phyloP scores from a whole-genome alignment of 2,329 filamentous ascomycete genomes.

The Pyrenochaeta sp. region DNA sequence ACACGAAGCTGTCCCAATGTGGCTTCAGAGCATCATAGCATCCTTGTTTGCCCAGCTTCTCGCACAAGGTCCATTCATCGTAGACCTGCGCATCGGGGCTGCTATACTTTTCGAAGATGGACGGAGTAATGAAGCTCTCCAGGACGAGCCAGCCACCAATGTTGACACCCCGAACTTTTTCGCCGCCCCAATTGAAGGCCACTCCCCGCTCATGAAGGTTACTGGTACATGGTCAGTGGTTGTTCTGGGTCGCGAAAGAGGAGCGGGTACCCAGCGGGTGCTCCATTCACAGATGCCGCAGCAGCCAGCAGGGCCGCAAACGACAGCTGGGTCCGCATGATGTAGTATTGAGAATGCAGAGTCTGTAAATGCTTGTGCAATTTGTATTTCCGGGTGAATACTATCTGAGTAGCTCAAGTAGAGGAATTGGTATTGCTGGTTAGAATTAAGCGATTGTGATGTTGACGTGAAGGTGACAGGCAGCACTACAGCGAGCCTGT shows the following conservation, averaged over 20 bases:
- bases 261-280: conserved; percentile 24
- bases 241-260: neutral
- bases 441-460: conserved; percentile 4
- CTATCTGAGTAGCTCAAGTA: neutral
- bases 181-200: conserved; percentile 51
- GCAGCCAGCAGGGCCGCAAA: conserved; percentile 19
- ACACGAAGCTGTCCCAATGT: conserved; percentile 62
- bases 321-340: conserved; percentile 14
- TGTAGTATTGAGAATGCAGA: neutral
- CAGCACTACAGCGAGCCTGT: too few relatives aligned
- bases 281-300: conserved; percentile 14
- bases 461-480: conserved; percentile 2
- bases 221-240: conserved; percentile 4
- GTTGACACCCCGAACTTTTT: conserved; percentile 49
- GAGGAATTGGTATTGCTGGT: neutral
- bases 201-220: conserved; percentile 19
- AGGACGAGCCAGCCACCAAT: conserved; percentile 46
- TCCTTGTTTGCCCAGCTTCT: conserved; percentile 56
- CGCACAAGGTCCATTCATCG: conserved; percentile 51
- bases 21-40: conserved; percentile 54
- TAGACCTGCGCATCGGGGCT: conserved; percentile 44
- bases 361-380: neutral
- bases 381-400: too few relatives aligned
- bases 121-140: conserved; percentile 63
- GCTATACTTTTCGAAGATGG: conserved; percentile 55